Evolutionary conservation across 2,329 filamentous ascomycete species (phyloP), one percentile per base, ranked within the genome.

Genomic region (Phyllosticta citrichinensis): DNA sequence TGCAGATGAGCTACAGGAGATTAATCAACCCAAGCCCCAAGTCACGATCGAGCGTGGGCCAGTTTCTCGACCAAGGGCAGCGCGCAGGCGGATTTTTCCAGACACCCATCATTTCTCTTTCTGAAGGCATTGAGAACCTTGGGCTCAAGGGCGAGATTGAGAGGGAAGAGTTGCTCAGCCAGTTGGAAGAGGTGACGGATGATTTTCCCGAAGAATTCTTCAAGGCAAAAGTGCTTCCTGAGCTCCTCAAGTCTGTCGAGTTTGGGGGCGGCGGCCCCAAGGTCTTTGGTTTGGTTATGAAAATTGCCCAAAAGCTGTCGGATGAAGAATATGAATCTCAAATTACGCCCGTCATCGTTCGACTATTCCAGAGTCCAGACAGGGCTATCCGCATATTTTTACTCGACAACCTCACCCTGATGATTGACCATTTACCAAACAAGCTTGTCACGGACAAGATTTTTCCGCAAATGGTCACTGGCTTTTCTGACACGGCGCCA

Each of bases 151-250:
- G 82, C 22, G 88, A 93, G 60, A 80, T 82, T 8, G 94, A 99
- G 74, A 83, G 91, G 63, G 91, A 97, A 62, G 83, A 86, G 56
- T 19, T 55, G 17, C 24, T 52, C 33, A 82, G 79, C 66, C 90
- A 96, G 68, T 82, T 99, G 5, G 91, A 96, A 66, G 82, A 88
- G 63, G 81, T 97, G 5, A 88, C 91, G 0, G 91, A 97, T 66
- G 92, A 99, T 73, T 97, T 97, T 64, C 94, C 94, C 0, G 93
- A 97, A 70, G 94, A 97, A 63, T 99, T 96, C 73, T 96, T 97
- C 80, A 96, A 95, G 71, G 89, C 96, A 82, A 99, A 97, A 70
- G 86, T 99, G 3, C 80, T 99, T 9, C 94, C 94, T 0, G 94
- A 99, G 71, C 79, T 99, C 30, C 81, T 99, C n/a, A 99, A 97